These are phyloP conservation scores for Chlorella sp. DNA, from an alignment of 139 green algal species.

Conservation along the genomic window DNA sequence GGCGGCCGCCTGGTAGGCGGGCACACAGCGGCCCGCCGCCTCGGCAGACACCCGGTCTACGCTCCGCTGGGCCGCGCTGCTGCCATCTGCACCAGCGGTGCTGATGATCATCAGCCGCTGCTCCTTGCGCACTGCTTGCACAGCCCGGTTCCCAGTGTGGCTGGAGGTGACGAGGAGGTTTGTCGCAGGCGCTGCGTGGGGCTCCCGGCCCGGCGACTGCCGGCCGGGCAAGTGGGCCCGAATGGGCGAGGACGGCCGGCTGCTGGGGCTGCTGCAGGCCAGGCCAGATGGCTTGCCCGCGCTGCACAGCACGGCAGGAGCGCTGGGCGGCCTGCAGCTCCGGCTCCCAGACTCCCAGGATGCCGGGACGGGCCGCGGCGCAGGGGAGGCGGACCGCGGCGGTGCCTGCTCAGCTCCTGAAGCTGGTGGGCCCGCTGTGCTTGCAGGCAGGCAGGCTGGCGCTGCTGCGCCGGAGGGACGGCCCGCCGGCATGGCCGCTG, in stretches of 20 bases:
- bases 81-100: not conserved
- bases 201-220: too few species aligned
- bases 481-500: too few species aligned
- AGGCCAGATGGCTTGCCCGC: not conserved
- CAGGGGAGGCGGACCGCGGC: not conserved
- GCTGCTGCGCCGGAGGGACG: too few species aligned
- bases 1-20: not conserved
- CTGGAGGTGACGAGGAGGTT: slow-evolving; percentile 5
- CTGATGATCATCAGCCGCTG: slow-evolving; percentile 12
- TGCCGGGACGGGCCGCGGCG: not conserved
- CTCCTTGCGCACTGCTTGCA: slow-evolving; percentile 3
- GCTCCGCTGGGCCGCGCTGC: not conserved
- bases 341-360: too few species aligned
- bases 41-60: slow-evolving; percentile 13
- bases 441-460: not conserved
- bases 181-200: not conserved
- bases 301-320: not conserved
- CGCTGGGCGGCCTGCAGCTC: slow-evolving; percentile 17
- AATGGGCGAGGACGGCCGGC: not conserved
- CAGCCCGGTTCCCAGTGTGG: not conserved
- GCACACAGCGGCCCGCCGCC: not conserved
- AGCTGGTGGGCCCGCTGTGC: not conserved
- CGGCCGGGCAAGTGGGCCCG: too few species aligned
- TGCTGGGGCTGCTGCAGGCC: not conserved
- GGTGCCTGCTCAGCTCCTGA: not conserved